These are phyloP conservation scores for Oenanthe javanica DNA, from an alignment of 140 eudicot genomes.

Conservation along the genomic window DNA sequence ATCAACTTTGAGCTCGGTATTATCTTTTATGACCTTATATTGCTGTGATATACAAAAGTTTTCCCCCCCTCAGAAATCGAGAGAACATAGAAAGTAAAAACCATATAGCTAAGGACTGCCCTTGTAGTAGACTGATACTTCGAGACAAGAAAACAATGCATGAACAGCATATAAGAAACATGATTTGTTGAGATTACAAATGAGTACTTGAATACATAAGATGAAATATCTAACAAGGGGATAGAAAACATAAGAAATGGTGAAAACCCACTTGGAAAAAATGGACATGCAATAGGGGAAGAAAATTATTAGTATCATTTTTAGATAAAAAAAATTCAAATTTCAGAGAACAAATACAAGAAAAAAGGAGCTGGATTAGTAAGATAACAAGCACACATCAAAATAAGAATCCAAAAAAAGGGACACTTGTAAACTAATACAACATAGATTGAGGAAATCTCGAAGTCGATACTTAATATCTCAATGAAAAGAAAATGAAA, in stretches of 20 bases:
- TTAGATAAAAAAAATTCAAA: not conserved
- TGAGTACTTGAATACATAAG: not conserved
- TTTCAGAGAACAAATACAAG: not conserved
- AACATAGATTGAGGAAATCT: not conserved
- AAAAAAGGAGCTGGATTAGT: not conserved
- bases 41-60: conserved; percentile 38
- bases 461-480: not conserved
- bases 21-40: conserved; percentile 35
- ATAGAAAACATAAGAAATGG: not conserved
- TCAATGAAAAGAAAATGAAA: not conserved
- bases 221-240: not conserved
- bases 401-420: not conserved
- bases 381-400: not conserved
- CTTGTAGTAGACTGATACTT: not conserved
- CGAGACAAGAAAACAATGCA: not conserved
- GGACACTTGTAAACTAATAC: not conserved
- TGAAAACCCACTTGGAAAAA: not conserved
- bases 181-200: not conserved
- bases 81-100: not conserved
- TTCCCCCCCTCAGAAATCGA: conserved; percentile 1
- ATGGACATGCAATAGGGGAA: not conserved
- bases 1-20: conserved; percentile 52
- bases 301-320: not conserved
- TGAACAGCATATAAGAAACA: not conserved
- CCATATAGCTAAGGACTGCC: not conserved